Evolutionary conservation across 352 stramenopile species (phyloP), one percentile per base, ranked within the genome.

Genomic region (Achlya hypogyna): DNA sequence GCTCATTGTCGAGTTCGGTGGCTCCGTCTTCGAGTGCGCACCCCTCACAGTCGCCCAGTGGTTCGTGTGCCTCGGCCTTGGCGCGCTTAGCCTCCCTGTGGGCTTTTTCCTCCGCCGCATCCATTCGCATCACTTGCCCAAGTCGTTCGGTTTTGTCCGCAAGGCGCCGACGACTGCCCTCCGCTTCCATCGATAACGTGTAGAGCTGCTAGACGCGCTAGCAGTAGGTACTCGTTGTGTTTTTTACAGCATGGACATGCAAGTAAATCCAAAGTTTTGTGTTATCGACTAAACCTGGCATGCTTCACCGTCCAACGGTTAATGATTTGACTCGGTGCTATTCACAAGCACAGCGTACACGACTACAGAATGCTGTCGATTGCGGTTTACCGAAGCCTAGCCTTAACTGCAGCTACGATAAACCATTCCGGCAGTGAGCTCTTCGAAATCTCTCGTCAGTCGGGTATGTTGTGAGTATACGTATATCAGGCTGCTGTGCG

Each of bases 1-100:
- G 47, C 52, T 99, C 53, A 97, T 99, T 65, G 91, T 99, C 14
- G 73, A 99, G 74, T 88, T 82, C 49, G 97, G 90, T n/a, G 95
- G 93, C 3, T 60, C 70, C 0, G 86, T 87, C 29, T 90, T 89
- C 72, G 86, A 85, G 53, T 91, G 82, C 63, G 43, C 51, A 14
- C 74, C 73, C 3, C 66, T 92, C 10, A 79, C 72, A 1, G 74
- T 65, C 0, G 58, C 2, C 0, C 76, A 89, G 54, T 91, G 81
- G 78, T 74, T 71, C 0, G 70, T 87, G 32, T 87, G 64, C n/a
- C 85, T 92, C 31, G 69, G 62, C 1, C 53, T 93, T 65, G 80
- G 80, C n/a, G 75, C 75, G 49, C 14, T 84, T 0, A 80, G 76
- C 35, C 40, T 86, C 45, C 78, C 79, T 2, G 62, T 88, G 29